Conservation (phyloP, 495 filamentous ascomycete species). For the Aspergillus affinis region DNA sequence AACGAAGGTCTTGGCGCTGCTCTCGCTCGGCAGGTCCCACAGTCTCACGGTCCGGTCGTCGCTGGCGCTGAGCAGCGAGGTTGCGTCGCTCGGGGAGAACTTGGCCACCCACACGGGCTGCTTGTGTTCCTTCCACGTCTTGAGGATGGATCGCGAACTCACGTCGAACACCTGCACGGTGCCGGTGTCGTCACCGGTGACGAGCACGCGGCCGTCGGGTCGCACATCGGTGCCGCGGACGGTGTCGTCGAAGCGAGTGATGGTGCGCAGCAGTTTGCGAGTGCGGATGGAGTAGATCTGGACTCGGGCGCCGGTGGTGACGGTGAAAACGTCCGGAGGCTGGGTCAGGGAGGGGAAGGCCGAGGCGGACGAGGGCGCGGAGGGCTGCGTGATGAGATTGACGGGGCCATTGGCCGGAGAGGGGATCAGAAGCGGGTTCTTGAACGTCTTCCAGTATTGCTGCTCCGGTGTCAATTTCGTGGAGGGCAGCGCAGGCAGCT, state of each 20-base stretch:
- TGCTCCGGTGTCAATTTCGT: slow-evolving; percentile 75
- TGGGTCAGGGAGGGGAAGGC: slow-evolving; percentile 48
- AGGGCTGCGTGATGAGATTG: slow-evolving; percentile 83
- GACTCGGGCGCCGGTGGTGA: slow-evolving; percentile 85
- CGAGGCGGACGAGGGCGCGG: slow-evolving; percentile 46
- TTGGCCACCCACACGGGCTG: slow-evolving; percentile 91
- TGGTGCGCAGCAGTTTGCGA: slow-evolving; percentile 84
- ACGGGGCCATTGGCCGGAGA: slow-evolving; percentile 82
- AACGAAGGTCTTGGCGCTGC: slow-evolving; percentile 71
- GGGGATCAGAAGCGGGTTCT: slow-evolving; percentile 80
- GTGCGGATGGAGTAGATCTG: slow-evolving; percentile 91
- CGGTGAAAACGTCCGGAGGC: slow-evolving; percentile 76
- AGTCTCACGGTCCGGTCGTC: slow-evolving; percentile 90
- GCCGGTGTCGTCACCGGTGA: slow-evolving; percentile 87
- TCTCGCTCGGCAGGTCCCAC: slow-evolving; percentile 87
- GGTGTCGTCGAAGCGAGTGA: slow-evolving; percentile 86
- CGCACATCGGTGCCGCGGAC: slow-evolving; percentile 85
- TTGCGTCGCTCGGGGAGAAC: slow-evolving; percentile 84
- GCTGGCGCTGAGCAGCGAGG: slow-evolving; percentile 75
- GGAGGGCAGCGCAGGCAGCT: slow-evolving; percentile 63
- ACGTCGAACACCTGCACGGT: slow-evolving; percentile 94
- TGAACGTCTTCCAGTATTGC: slow-evolving; percentile 91
- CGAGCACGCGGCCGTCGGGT: slow-evolving; percentile 81
- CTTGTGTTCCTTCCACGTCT: slow-evolving; percentile 94
- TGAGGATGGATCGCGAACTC: slow-evolving; percentile 81